Evolutionary conservation across 371 early-diverging fungal species (phyloP).

Genomic region (Zychaea mexicana): DNA sequence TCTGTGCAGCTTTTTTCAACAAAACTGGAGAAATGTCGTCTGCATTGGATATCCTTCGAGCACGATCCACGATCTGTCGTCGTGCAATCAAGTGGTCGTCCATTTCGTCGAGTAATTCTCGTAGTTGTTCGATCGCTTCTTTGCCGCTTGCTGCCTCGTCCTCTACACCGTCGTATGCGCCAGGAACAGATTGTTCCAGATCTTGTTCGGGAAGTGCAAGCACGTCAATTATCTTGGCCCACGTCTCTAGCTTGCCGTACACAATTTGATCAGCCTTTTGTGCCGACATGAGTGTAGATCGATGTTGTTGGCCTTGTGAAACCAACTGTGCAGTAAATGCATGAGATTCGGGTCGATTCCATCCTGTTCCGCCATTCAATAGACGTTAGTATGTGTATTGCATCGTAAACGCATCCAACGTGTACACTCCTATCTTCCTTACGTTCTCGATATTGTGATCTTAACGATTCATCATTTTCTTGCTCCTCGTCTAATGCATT

Average conservation of each 20-base stretch:
- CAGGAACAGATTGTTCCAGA: conserved; percentile 38
- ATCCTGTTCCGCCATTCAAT: conserved; percentile 19
- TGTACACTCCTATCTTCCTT: not conserved
- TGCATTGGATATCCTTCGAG: conserved; percentile 48
- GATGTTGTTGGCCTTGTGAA: conserved; percentile 63
- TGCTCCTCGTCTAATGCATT: conserved; percentile 75
- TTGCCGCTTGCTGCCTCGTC: conserved; percentile 7
- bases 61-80: conserved; percentile 30
- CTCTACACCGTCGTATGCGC: not conserved
- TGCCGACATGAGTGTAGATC: conserved; percentile 67
- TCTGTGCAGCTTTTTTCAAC: conserved; percentile 46
- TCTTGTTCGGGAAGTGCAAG: conserved; percentile 35
- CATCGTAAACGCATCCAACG: too few relatives aligned
- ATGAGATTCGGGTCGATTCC: conserved; percentile 66
- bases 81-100: conserved; percentile 28
- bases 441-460: conserved; percentile 52
- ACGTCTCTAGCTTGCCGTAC: conserved; percentile 61
- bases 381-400: too few relatives aligned
- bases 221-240: conserved; percentile 51
- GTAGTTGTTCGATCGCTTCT: conserved; percentile 17
- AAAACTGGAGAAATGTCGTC: conserved; percentile 74
- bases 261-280: conserved; percentile 71
- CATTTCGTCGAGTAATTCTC: conserved; percentile 32
- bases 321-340: conserved; percentile 65
- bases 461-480: conserved; percentile 63